Base-by-base conservation (phyloP, 352 stramenopile species). In the Phytophthora quininea region DNA sequence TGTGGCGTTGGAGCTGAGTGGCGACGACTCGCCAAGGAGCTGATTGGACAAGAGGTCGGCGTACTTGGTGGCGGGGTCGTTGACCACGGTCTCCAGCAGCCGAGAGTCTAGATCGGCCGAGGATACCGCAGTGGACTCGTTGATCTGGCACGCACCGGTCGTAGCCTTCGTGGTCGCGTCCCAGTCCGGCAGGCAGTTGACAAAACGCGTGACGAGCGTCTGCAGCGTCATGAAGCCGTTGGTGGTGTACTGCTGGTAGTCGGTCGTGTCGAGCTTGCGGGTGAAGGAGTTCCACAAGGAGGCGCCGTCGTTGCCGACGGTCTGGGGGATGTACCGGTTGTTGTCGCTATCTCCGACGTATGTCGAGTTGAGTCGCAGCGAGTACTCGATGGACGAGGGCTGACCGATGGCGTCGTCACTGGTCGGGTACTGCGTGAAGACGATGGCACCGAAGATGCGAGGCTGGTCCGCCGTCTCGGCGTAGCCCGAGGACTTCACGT, bases 161-260 rank as follows among this genome's bases (percentile, higher is more conserved):
- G 70, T 54, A 31, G 60, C 47, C 55, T 74, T 40, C 43, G 38
- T 52, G 27, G 29, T 64, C 3, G 61, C 42, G 24, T 84, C 67
- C 77, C 77, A 86, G 9, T 64, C 52, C 0, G 79, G 76, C n/a
- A 70, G 37, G 12, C 79, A 88, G 30, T 66, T 70, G 4, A 79
- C 48, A 56, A 88, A 88, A 1, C 71, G 60, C 1, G 66, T 72
- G 2, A 88, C 69, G 12, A 86, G 62, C 40, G 74, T 82, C 57
- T 88, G 79, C 24, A 88, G 69, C 10, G 79, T 82, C 53, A 74
- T 54, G 67, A 86, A 86, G 3, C 79, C 79, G 7, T 73, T 64
- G 3, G 43, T 64, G 4, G 78, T 76, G 58, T 87, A 84, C 38
- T 72, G 69, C 43, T 64, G 54, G 42, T 77, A 79, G n/a, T 78